These are phyloP conservation scores for Thielaviopsis ethacetica DNA, from an alignment of 2,329 filamentous ascomycete genomes.

Conservation along the genomic window DNA sequence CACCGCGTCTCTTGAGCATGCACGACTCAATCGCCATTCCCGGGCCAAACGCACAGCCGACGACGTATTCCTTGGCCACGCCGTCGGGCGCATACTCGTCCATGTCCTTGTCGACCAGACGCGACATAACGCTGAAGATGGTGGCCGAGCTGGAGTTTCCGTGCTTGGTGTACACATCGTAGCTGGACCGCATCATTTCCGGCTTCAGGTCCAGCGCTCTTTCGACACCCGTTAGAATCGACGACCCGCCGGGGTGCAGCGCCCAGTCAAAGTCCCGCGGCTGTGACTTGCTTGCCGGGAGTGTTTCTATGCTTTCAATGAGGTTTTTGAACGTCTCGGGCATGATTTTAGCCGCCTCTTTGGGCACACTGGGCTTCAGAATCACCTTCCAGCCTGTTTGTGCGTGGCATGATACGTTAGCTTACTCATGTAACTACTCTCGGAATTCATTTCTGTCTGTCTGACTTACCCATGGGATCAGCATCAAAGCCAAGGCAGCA, in stretches of 20 bases:
- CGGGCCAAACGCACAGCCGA: slow-evolving; percentile 54
- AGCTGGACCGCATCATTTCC: slow-evolving; percentile 53
- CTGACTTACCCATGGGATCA: slow-evolving; percentile 36
- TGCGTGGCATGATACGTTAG: slow-evolving; percentile 11
- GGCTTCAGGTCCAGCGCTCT: slow-evolving; percentile 37
- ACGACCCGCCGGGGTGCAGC: slow-evolving; percentile 52
- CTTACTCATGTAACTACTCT: not conserved
- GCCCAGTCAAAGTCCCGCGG: slow-evolving; percentile 55
- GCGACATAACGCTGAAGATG: slow-evolving; percentile 50
- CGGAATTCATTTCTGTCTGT: not conserved
- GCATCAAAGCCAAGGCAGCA: slow-evolving; percentile 49
- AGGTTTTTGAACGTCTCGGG: slow-evolving; percentile 38
- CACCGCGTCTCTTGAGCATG: slow-evolving; percentile 37
- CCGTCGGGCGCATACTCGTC: slow-evolving; percentile 36
- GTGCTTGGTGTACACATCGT: slow-evolving; percentile 49
- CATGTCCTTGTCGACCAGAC: slow-evolving; percentile 43
- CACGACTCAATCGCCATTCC: slow-evolving; percentile 54
- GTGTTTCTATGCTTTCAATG: slow-evolving; percentile 20
- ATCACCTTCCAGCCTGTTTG: slow-evolving; percentile 47
- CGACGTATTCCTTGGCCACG: slow-evolving; percentile 37
- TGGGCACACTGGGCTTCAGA: slow-evolving; percentile 43
- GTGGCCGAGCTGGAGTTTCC: slow-evolving; percentile 57
- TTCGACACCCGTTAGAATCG: slow-evolving; percentile 49
- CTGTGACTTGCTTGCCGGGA: slow-evolving; percentile 27
- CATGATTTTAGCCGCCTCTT: slow-evolving; percentile 34